Conservation (phyloP, 2,329 filamentous ascomycete species). For the Hymenoscyphus albidus region DNA sequence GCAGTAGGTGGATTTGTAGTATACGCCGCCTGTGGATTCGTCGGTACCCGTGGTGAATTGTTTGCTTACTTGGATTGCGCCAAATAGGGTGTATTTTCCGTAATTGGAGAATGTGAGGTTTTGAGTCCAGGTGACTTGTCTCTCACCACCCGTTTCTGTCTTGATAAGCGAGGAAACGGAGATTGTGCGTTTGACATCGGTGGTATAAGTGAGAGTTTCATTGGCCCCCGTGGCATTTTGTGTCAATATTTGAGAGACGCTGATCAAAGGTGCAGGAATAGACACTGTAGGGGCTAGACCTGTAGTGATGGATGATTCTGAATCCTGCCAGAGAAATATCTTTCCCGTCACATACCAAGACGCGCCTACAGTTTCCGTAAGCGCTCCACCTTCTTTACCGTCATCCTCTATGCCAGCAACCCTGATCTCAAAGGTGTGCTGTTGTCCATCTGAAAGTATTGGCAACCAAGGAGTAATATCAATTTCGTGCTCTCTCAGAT, state of each 20-base stretch:
- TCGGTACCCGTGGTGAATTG: conserved; percentile 50
- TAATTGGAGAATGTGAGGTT: conserved; percentile 51
- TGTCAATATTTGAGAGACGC: conserved; percentile 46
- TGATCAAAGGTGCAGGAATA: conserved; percentile 42
- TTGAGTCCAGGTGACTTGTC: conserved; percentile 54
- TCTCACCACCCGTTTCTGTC: conserved; percentile 42
- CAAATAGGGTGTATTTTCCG: conserved; percentile 52
- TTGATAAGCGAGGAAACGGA: conserved; percentile 49
- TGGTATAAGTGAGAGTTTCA: conserved; percentile 55
- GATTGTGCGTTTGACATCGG: conserved; percentile 53
- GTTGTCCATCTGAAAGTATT: conserved; percentile 59
- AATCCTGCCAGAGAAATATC: conserved; percentile 71
- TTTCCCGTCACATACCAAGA: conserved; percentile 78
- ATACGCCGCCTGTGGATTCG: conserved; percentile 30
- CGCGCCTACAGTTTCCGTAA: conserved; percentile 55
- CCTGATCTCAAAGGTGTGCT: conserved; percentile 65
- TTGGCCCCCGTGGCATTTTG: conserved; percentile 51
- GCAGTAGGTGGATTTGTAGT: conserved; percentile 42
- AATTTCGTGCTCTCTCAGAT: conserved; percentile 75
- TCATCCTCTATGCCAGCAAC: conserved; percentile 62
- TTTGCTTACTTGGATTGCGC: conserved; percentile 50
- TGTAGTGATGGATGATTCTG: conserved; percentile 48
- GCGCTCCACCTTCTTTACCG: conserved; percentile 42
- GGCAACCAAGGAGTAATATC: conserved; percentile 76
- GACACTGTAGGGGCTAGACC: conserved; percentile 39